Conservation (phyloP, 2,329 filamentous ascomycete genomes). For the Trichoderma koningiopsis region DNA sequence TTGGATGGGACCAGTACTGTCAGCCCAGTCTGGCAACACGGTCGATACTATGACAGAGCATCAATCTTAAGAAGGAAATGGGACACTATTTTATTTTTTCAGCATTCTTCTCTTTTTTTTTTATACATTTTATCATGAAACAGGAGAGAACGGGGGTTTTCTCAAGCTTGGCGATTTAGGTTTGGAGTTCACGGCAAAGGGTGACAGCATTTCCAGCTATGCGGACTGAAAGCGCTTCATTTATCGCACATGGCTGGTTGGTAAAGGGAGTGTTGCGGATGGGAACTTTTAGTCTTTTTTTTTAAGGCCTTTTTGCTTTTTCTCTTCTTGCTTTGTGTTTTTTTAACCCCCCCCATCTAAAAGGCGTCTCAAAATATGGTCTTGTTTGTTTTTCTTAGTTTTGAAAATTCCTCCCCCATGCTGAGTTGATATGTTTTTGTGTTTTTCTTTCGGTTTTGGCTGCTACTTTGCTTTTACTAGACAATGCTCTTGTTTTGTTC, state of each 20-base stretch:
- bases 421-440: background rate
- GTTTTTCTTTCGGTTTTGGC: background rate
- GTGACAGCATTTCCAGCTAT: conserved; percentile 23
- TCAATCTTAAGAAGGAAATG: background rate
- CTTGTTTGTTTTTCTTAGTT: background rate
- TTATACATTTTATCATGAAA: background rate
- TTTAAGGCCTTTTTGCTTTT: background rate
- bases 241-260: conserved; percentile 26
- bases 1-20: background rate
- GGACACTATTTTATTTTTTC: background rate
- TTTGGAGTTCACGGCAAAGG: conserved; percentile 22
- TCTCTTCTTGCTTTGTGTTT: background rate
- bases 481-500: background rate
- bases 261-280: background rate
- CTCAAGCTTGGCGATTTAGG: background rate
- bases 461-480: background rate
- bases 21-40: background rate
- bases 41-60: background rate
- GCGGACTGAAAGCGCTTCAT: conserved; percentile 28
- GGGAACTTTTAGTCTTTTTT: background rate
- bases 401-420: background rate
- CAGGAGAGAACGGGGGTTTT: background rate
- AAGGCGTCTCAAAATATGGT: conserved; percentile 12
- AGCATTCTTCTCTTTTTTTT: background rate
- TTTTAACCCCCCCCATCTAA: background rate